Evolutionary conservation across 192 early-diverging fungal genomes (phyloP).

Genomic region (Glomus cerebriforme): DNA sequence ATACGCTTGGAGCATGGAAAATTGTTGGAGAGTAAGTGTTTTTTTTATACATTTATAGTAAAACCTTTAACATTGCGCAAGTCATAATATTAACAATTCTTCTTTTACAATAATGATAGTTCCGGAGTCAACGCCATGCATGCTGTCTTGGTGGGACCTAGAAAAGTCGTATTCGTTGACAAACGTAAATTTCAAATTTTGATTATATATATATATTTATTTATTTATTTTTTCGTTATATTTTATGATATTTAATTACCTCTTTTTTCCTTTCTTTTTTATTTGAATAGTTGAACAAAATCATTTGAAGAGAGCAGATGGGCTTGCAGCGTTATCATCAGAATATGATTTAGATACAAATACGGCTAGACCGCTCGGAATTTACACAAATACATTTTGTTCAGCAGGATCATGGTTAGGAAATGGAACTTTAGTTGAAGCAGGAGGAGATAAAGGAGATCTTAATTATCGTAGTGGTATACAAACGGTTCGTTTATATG

Average conservation of each 20-base stretch:
- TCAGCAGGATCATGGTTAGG: slow-evolving; percentile 54
- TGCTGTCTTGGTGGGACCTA: slow-evolving; percentile 47
- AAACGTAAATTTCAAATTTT: slow-evolving; percentile 45
- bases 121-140: slow-evolving; percentile 58
- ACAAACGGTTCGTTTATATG: background rate
- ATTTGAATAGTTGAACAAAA: background rate
- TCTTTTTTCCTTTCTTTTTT: no score
- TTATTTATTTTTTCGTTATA: background rate
- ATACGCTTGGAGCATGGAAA: background rate
- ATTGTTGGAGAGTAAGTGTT: background rate
- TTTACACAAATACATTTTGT: slow-evolving; percentile 58
- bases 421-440: slow-evolving; percentile 57
- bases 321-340: background rate
- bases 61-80: no score
- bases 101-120: background rate
- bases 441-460: slow-evolving; percentile 46
- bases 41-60: no score
- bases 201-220: no score
- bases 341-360: slow-evolving; percentile 53
- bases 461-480: background rate
- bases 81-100: background rate
- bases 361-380: slow-evolving; percentile 39
- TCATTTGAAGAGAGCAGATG: background rate
- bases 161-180: slow-evolving; percentile 52
- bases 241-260: slow-evolving; percentile 2